phyloP scores from a whole-genome alignment of 1,284 basidiomycete genomes.

The Moniliophthora roreri region DNA sequence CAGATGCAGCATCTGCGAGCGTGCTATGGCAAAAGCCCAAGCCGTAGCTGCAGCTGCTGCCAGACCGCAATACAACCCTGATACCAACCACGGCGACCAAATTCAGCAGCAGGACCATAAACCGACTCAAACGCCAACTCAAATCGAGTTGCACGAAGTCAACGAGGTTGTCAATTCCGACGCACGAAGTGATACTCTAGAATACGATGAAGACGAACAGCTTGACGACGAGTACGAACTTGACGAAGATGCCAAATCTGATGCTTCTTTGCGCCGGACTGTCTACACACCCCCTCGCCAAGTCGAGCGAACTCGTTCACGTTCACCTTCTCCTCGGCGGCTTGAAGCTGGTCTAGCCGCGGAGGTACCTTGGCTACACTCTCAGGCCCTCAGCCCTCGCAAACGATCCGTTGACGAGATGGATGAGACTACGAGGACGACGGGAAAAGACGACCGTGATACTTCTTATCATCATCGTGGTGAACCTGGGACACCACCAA shows the following conservation, averaged over 20 bases:
- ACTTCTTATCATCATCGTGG: background rate
- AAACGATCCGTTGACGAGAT: too few relatives aligned
- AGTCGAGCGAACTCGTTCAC: too few relatives aligned
- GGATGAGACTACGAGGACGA: too few relatives aligned
- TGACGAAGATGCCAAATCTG: background rate
- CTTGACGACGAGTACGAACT: background rate
- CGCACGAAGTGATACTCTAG: slow-evolving; percentile 11
- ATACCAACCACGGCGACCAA: background rate
- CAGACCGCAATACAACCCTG: slow-evolving; percentile 17
- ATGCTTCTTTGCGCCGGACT: too few relatives aligned
- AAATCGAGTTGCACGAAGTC: slow-evolving; percentile 21
- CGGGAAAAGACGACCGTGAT: too few relatives aligned
- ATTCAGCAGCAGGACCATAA: background rate
- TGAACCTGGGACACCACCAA: slow-evolving; percentile 13
- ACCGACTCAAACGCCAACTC: slow-evolving; percentile 1
- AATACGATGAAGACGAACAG: background rate
- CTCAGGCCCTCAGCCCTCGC: too few relatives aligned
- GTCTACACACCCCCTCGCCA: too few relatives aligned
- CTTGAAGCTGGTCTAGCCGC: too few relatives aligned
- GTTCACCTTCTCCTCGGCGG: too few relatives aligned
- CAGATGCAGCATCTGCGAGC: slow-evolving; percentile 67
- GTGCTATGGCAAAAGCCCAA: slow-evolving; percentile 50
- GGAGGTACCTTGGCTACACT: too few relatives aligned
- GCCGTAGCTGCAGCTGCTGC: slow-evolving; percentile 34
- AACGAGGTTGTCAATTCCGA: slow-evolving; percentile 23